A percentile compares a stretch with the other conserved stretches of the same genome.
These are phyloP conservation scores for Neocallimastix lanati DNA, from an alignment of 192 early-diverging fungal species.

Conservation along the genomic window DNA sequence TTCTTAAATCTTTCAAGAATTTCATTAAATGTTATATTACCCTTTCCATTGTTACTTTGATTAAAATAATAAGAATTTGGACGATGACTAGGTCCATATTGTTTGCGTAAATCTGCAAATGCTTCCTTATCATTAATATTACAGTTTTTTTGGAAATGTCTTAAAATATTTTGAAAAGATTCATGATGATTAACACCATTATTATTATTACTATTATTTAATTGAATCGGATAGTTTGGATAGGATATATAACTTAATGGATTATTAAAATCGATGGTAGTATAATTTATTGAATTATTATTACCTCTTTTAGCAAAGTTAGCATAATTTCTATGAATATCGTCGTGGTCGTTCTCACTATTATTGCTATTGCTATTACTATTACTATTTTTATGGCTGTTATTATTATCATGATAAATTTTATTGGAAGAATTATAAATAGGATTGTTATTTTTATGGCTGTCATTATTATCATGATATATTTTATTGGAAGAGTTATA, in stretches of 20 bases:
- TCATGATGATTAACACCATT: not conserved
- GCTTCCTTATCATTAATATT: not conserved
- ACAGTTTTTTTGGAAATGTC: not conserved
- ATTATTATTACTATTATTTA: no score
- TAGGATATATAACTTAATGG: not conserved
- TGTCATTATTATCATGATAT: no score
- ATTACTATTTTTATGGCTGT: no score
- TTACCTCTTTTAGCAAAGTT: no score
- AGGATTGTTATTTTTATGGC: no score
- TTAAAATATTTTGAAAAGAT: not conserved
- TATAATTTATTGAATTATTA: not conserved
- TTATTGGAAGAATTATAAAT: no score
- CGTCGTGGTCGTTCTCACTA: no score
- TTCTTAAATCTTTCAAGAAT: not conserved
- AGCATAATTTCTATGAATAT: no score
- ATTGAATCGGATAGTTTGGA: not conserved
- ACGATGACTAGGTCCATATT: not conserved
- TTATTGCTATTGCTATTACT: no score
- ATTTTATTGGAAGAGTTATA: no score
- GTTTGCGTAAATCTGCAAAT: not conserved
- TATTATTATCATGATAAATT: no score
- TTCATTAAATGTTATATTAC: not conserved
- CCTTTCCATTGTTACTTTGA: not conserved
- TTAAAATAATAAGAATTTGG: no score
- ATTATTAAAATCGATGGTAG: not conserved